A percentile compares a stretch with the other conserved stretches of the same genome.
These are phyloP conservation scores for Nowakowskiella sp. DNA, from an alignment of 192 early-diverging fungal genomes.

Conservation along the genomic window DNA sequence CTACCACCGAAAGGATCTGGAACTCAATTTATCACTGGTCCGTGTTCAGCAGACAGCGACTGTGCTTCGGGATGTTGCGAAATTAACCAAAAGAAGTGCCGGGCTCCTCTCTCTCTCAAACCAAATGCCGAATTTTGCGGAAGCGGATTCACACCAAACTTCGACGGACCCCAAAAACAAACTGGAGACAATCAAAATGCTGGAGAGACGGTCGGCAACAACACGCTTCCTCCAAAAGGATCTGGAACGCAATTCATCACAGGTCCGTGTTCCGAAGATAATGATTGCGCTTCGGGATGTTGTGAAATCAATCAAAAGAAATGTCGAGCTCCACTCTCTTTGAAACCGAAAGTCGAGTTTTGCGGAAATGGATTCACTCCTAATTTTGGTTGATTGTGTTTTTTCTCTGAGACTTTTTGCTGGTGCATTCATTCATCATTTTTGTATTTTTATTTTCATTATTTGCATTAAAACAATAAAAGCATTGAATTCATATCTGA, in stretches of 20 bases:
- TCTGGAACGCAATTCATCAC: slow-evolving; percentile 33
- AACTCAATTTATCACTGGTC: slow-evolving; percentile 27
- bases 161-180: slow-evolving; percentile 1
- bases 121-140: slow-evolving; percentile 11
- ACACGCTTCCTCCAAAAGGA: too few species aligned
- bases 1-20: too few species aligned
- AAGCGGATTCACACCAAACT: slow-evolving; percentile 13
- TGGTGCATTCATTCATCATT: too few species aligned
- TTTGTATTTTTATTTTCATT: too few species aligned
- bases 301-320: slow-evolving; percentile 18
- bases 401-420: too few species aligned
- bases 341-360: slow-evolving; percentile 9
- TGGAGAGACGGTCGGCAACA: too few species aligned
- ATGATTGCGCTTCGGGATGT: slow-evolving; percentile 20
- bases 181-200: too few species aligned
- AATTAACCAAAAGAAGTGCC: slow-evolving; percentile 14
- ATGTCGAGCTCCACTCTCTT: slow-evolving; percentile 7
- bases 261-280: slow-evolving; percentile 10
- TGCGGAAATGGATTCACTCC: slow-evolving; percentile 14
- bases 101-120: slow-evolving; percentile 6
- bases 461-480: too few species aligned
- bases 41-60: slow-evolving; percentile 14
- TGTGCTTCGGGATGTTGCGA: slow-evolving; percentile 28
- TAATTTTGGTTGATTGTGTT: too few species aligned
- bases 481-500: too few species aligned